These are phyloP conservation scores for Pholiota microspora DNA, from an alignment of 768 basidiomycete genomes.

Conservation along the genomic window DNA sequence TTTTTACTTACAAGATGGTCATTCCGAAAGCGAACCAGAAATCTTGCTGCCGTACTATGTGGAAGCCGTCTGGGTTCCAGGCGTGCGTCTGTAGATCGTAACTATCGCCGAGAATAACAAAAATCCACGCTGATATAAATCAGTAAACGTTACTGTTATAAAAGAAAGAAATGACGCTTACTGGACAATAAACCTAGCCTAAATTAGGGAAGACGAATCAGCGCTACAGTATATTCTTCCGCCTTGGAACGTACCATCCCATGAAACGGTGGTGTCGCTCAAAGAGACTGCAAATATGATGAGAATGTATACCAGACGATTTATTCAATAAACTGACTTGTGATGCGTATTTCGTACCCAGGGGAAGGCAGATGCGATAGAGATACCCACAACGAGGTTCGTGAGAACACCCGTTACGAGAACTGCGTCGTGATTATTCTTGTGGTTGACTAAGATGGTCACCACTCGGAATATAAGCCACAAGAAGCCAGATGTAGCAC, in stretches of 20 bases:
- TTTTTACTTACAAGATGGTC: slow-evolving; percentile 59
- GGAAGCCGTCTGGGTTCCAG: slow-evolving; percentile 62
- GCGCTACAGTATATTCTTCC: slow-evolving; percentile 3
- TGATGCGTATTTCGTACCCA: slow-evolving; percentile 82
- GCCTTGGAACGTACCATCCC: slow-evolving; percentile 56
- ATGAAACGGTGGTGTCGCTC: slow-evolving; percentile 82
- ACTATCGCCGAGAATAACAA: slow-evolving; percentile 66
- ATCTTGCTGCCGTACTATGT: slow-evolving; percentile 65
- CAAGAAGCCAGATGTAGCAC: slow-evolving; percentile 68
- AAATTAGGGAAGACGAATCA: slow-evolving; percentile 1
- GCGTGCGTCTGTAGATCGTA: slow-evolving; percentile 54
- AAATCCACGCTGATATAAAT: slow-evolving; percentile 51
- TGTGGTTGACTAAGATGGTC: slow-evolving; percentile 49
- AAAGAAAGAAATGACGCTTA: slow-evolving; percentile 28
- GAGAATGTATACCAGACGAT: neutral
- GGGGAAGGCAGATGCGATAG: slow-evolving; percentile 67
- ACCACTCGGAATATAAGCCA: slow-evolving; percentile 70
- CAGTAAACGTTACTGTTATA: neutral
- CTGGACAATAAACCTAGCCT: slow-evolving; percentile 53
- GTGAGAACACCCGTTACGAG: slow-evolving; percentile 63
- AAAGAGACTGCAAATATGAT: slow-evolving; percentile 51
- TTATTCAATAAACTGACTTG: slow-evolving; percentile 49
- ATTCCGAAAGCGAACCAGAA: slow-evolving; percentile 79
- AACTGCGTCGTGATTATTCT: slow-evolving; percentile 50
- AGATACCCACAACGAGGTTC: slow-evolving; percentile 54